Evolutionary conservation across 768 basidiomycete species (phyloP), one percentile per base, ranked within the genome.

Genomic region (Xanthoconium stramineum): DNA sequence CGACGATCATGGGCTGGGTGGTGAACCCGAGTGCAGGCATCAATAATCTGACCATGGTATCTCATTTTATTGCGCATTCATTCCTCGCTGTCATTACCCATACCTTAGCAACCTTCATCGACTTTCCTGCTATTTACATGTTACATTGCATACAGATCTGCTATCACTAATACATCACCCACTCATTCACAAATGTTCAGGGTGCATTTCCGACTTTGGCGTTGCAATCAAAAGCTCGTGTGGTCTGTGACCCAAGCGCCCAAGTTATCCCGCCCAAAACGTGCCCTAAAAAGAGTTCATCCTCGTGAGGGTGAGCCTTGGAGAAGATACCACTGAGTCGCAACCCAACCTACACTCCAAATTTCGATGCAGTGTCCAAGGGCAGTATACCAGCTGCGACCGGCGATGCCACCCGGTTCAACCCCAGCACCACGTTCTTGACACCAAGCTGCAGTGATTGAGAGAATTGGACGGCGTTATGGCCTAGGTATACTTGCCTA

Each of bases 351-450:
- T 51, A 85, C 88, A 74, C 81, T 72, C 89, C 89, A 91, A 33
- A 88, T 91, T 64, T 88, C 84, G 62, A 84, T 85, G 50, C 84
- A 72, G 67, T 95, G 92, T 0, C 91, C 91, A 0, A 94, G 78
- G 58, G 84, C 79, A 1, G 92, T 94, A 68, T 91, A 94, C 74
- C 89, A 94, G 63, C 89, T 91, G 37, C 91, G 80, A 20, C 91
- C 92, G 3, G 84, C 79, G 39, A 66, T 63, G 28, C 78, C 68
- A 19, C 76, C 70, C 29, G 65, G 68, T 59, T 81, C 75, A 5
- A 83, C 81, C 0, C 89, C 89, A 30, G 85, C 83, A 17, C 88
- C 88, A 3, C 76, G 80, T 60, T 87, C 84, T 70, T 92, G 91
- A 68, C 81, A 93, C 91, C 91, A 94, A 20, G 93, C 91, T 91